These are phyloP conservation scores for Mitosporidium daphniae DNA, from an alignment of 371 early-diverging fungal species.

Conservation along the genomic window DNA sequence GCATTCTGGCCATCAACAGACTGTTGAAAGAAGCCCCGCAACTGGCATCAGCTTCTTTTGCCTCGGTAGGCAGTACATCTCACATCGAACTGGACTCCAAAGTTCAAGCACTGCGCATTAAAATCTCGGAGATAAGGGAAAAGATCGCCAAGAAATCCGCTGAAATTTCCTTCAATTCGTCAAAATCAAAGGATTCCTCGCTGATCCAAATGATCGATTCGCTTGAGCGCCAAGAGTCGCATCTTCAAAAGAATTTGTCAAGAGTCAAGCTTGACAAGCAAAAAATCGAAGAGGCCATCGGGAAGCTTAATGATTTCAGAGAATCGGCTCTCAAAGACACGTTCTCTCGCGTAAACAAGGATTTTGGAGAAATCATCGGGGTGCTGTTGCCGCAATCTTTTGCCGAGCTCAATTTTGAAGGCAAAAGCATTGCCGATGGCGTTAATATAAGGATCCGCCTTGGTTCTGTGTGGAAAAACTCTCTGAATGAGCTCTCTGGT, in stretches of 20 bases:
- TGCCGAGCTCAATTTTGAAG: slow-evolving; percentile 42
- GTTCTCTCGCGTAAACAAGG: slow-evolving; percentile 54
- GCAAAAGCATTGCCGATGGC: slow-evolving; percentile 34
- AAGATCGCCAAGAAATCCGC: slow-evolving; percentile 17
- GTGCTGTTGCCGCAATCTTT: slow-evolving; percentile 62
- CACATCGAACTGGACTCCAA: too few relatives aligned
- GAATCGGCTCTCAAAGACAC: slow-evolving; percentile 47
- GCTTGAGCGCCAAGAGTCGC: slow-evolving; percentile 47
- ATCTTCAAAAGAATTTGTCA: slow-evolving; percentile 37
- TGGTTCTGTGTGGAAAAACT: slow-evolving; percentile 87
- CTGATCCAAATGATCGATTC: too few relatives aligned
- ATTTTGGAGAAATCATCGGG: slow-evolving; percentile 73
- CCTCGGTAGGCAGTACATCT: too few relatives aligned
- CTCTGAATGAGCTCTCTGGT: slow-evolving; percentile 81
- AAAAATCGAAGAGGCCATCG: slow-evolving; percentile 68
- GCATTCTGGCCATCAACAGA: too few relatives aligned
- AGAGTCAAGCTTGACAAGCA: slow-evolving; percentile 57
- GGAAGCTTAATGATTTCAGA: slow-evolving; percentile 45
- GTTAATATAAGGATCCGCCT: slow-evolving; percentile 72
- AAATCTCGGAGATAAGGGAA: slow-evolving; percentile 28
- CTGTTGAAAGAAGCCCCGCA: too few relatives aligned
- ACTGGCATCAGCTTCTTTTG: too few relatives aligned
- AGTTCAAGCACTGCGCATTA: not conserved
- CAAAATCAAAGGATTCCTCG: not conserved
- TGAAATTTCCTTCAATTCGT: not conserved